A percentile compares a stretch with the other conserved stretches of the same genome.
phyloP scores from a whole-genome alignment of 1,139 yeast genomes.

The Geotrichum citri-aurantii region DNA sequence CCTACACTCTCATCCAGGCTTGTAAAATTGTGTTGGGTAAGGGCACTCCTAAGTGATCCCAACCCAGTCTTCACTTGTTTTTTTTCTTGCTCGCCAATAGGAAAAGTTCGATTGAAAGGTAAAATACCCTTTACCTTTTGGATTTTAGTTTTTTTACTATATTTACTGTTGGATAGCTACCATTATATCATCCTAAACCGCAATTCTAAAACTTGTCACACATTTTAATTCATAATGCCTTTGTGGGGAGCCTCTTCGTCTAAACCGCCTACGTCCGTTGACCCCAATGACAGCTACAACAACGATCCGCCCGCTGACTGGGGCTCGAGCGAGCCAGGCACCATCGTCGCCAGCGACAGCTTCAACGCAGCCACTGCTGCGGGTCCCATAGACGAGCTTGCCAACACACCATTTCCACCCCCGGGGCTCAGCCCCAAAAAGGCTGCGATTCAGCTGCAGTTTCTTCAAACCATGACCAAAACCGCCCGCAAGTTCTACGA shows the following conservation, averaged over 20 bases:
- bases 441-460: slow-evolving; percentile 2
- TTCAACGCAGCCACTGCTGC: not conserved
- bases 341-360: not conserved
- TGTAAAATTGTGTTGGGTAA: not conserved
- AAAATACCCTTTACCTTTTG: not conserved
- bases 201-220: not conserved
- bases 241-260: not conserved
- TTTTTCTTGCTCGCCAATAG: not conserved
- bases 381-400: slow-evolving; percentile 7
- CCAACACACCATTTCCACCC: slow-evolving; percentile 15
- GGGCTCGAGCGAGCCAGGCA: not conserved
- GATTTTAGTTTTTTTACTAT: too few relatives aligned
- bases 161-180: not conserved
- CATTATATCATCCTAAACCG: not conserved
- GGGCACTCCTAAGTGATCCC: not conserved
- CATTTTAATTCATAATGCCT: not conserved
- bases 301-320: not conserved
- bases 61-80: not conserved
- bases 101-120: not conserved
- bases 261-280: not conserved
- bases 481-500: slow-evolving; percentile 16
- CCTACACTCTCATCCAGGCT: not conserved
- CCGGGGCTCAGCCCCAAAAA: slow-evolving; percentile 6
- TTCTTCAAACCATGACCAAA: slow-evolving; percentile 1
- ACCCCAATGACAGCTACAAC: not conserved